Base-by-base conservation (phyloP, 2,329 filamentous ascomycete genomes). In the Neonectria magnoliae region DNA sequence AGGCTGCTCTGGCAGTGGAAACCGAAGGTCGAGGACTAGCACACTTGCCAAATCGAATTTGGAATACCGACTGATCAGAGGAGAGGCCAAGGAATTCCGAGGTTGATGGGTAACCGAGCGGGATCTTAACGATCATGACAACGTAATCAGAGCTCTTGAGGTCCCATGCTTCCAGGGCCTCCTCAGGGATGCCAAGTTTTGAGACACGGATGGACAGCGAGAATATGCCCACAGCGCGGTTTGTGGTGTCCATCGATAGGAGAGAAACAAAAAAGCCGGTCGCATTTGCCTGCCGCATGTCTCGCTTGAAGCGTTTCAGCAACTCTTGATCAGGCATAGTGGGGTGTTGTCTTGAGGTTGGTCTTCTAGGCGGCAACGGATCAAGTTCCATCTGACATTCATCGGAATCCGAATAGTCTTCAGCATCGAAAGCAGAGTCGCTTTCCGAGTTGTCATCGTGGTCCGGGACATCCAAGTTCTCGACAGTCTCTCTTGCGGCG, bases 141-240 rank as follows among this genome's bases (percentile, higher is more conserved):
- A 97, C 77, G 72, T 95, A 94, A 36, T 94, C 90, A 0, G 83
- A 78, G 0, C 83, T 79, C 14, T 86, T 79, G 11, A 97, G 76
- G 64, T 90, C 85, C 94, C 94, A 97, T 1, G 93, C 92, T 72
- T 91, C 85, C 77, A 93, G 86, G 0, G 89, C 90, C 73, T 94
- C 92, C 41, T 90, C 85, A 0, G 92, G 91, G 13, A 97, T 87
- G 0, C 87, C 89, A 1, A 97, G 85, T 70, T 91, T 91, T 4
- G 85, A 81, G 31, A 92, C 86, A 4, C 88, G 88, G 31, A 92
- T 86, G 0, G 93, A 93, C 2, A 96, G 78, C 5, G 88, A 89
- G 18, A 96, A 77, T 3, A 85, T 81, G 1, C 63, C 64, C 9
- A 69, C 63, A 80, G 84, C 11, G 80, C 83, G 76, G 1, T 70